Conservation (phyloP, 352 stramenopile genomes). For the Pythium scleroteichum region DNA sequence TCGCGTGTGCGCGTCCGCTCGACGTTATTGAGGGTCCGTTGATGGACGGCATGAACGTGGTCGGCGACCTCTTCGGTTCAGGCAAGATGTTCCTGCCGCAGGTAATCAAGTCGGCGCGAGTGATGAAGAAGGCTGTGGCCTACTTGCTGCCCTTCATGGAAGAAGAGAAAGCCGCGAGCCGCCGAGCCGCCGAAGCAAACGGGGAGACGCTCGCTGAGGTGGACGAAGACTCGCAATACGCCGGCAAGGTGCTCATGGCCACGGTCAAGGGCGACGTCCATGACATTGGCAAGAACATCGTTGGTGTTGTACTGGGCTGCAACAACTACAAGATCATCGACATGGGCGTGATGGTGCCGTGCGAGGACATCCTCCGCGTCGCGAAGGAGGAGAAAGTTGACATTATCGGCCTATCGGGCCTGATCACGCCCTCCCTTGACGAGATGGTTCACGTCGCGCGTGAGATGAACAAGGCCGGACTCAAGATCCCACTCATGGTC, state of each 20-base stretch:
- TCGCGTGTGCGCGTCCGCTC: slow-evolving; percentile 71
- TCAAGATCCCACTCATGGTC: slow-evolving; percentile 96
- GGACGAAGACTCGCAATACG: slow-evolving; percentile 84
- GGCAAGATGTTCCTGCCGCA: slow-evolving; percentile 99
- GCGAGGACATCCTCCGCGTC: slow-evolving; percentile 75
- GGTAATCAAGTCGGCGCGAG: slow-evolving; percentile 97
- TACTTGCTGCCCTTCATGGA: slow-evolving; percentile 99
- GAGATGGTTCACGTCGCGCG: slow-evolving; percentile 98
- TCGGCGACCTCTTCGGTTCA: slow-evolving; percentile 95
- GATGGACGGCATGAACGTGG: slow-evolving; percentile 99
- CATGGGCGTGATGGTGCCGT: slow-evolving; percentile 97
- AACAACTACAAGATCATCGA: slow-evolving; percentile 99
- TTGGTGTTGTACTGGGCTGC: slow-evolving; percentile 96
- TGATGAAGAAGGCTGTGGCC: slow-evolving; percentile 99
- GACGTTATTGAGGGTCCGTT: slow-evolving; percentile 98
- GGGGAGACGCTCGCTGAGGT: slow-evolving; percentile 85
- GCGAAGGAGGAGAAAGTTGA: slow-evolving; percentile 90
- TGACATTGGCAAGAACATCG: slow-evolving; percentile 99
- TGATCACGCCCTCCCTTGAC: slow-evolving; percentile 98
- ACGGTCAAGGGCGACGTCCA: slow-evolving; percentile 99
- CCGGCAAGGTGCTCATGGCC: slow-evolving; percentile 96
- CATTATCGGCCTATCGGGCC: slow-evolving; percentile 95
- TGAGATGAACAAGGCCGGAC: slow-evolving; percentile 92
- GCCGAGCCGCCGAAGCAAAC: slow-evolving; percentile 65
- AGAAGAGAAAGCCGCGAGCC: slow-evolving; percentile 92